A percentile compares a stretch with the other conserved stretches of the same genome.
Evolutionary conservation across 768 basidiomycete genomes (phyloP).

Genomic region (Lactarius hatsudake): DNA sequence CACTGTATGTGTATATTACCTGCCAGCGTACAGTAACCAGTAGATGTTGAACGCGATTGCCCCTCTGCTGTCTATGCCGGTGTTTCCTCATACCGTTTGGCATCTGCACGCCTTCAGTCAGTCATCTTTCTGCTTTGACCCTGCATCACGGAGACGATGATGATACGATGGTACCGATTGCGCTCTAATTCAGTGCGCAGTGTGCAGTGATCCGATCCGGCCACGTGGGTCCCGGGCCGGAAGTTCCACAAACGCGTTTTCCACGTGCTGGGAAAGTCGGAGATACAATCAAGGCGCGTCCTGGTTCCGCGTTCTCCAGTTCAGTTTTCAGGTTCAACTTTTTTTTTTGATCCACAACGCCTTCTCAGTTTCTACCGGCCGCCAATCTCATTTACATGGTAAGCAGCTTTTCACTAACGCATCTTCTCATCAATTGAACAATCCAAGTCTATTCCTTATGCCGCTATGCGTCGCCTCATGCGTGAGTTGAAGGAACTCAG

Average conservation of each 20-base stretch:
- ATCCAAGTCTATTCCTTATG: slow-evolving; percentile 43
- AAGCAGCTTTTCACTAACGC: background rate
- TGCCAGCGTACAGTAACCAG: background rate
- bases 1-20: background rate
- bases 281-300: background rate
- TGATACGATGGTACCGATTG: no score
- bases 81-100: background rate
- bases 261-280: background rate
- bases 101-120: no score
- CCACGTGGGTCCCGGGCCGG: background rate
- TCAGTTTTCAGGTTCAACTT: slow-evolving; percentile 9
- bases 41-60: background rate
- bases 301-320: background rate
- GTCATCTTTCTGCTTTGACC: no score
- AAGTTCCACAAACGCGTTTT: background rate
- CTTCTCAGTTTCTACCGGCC: background rate
- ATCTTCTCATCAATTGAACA: background rate
- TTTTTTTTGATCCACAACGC: background rate
- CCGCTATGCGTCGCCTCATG: slow-evolving; percentile 81
- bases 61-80: background rate
- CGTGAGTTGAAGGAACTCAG: slow-evolving; percentile 81
- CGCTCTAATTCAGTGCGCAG: no score
- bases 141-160: no score
- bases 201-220: no score
- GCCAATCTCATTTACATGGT: slow-evolving; percentile 13